phyloP scores from a whole-genome alignment of 257 asterid species.

The Solanum neorickii region DNA sequence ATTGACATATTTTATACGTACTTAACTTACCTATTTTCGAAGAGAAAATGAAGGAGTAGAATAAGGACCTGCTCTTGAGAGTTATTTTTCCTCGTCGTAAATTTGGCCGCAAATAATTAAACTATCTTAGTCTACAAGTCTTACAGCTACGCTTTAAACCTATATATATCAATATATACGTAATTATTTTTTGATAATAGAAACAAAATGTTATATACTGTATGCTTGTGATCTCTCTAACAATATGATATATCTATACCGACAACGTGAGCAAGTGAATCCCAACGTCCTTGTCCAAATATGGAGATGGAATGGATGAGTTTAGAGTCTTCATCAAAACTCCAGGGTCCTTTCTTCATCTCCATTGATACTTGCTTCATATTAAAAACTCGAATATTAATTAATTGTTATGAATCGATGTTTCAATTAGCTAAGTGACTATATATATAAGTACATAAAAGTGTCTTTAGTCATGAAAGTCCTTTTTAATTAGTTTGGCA shows the following conservation, averaged over 20 bases:
- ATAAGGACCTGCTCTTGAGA: conserved; percentile 9
- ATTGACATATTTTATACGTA: too few relatives aligned
- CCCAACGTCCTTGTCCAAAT: conserved; percentile 22
- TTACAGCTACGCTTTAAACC: conserved; percentile 21
- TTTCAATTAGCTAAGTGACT: background rate
- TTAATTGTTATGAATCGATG: background rate
- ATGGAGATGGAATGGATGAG: conserved; percentile 12
- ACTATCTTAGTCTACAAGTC: conserved; percentile 21
- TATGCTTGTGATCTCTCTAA: background rate
- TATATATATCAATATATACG: background rate
- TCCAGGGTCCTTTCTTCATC: conserved; percentile 16
- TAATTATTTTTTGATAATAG: background rate
- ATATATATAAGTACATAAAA: background rate
- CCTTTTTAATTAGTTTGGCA: background rate
- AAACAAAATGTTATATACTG: background rate
- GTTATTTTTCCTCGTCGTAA: conserved; percentile 16
- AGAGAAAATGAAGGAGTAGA: conserved; percentile 9
- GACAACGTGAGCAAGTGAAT: conserved; percentile 5
- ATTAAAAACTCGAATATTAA: background rate
- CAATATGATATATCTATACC: background rate
- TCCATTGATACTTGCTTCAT: background rate
- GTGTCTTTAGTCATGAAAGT: background rate
- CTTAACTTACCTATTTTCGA: conserved; percentile 13
- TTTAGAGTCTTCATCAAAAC: conserved; percentile 15
- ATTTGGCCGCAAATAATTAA: conserved; percentile 14